phyloP scores from a whole-genome alignment of 164 flowering plant species.

The Warburgia ugandensis region DNA sequence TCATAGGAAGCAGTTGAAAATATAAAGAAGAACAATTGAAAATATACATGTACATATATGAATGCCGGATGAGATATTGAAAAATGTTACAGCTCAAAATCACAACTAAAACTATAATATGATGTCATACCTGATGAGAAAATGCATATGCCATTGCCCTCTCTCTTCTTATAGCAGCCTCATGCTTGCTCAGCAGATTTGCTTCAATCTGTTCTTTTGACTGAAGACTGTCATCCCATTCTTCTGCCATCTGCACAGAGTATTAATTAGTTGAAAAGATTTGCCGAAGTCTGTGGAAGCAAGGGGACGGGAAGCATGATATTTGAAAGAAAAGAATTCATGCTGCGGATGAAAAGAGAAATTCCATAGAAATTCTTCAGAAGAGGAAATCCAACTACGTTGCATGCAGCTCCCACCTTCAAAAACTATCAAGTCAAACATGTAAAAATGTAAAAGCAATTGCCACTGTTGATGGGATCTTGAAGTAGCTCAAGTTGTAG shows the following conservation, averaged over 20 bases:
- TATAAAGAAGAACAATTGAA: no score
- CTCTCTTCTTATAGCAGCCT: constrained; percentile 83
- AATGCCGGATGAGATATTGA: no score
- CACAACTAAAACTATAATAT: neutral
- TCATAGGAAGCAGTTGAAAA: no score
- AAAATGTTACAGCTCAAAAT: neutral
- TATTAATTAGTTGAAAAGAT: neutral
- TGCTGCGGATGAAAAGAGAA: no score
- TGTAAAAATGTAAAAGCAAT: no score
- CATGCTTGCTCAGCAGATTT: constrained; percentile 49
- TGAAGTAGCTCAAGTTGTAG: no score
- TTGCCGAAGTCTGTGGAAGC: neutral
- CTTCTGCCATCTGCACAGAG: constrained; percentile 51
- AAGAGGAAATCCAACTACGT: no score
- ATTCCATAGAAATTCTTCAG: no score
- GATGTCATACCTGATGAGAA: constrained; percentile 61
- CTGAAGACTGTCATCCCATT: constrained; percentile 82
- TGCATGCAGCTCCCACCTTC: no score
- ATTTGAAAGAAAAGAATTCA: neutral
- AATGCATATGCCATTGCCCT: constrained; percentile 81
- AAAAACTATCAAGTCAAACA: no score
- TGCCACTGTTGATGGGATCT: no score
- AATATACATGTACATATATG: no score
- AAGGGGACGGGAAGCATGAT: neutral
- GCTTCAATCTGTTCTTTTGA: constrained; percentile 84